Conservation (phyloP, 306 rosid species). For the Begonia peltatifolia region DNA sequence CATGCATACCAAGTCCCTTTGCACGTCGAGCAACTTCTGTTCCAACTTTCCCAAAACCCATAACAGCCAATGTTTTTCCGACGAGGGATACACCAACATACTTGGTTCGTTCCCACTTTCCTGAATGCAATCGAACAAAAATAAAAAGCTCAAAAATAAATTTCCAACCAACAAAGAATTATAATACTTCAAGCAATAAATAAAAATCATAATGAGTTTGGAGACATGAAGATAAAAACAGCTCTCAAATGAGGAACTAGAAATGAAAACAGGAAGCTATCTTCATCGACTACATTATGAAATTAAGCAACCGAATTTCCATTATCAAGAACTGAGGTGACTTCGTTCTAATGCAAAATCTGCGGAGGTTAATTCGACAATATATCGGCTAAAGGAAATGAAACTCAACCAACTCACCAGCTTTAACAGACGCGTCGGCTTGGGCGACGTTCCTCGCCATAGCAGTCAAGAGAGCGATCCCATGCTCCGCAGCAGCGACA, state of each 20-base stretch:
- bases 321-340: too few species aligned
- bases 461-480: slow-evolving; percentile 78
- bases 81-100: slow-evolving; percentile 96
- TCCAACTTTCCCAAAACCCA: slow-evolving; percentile 99
- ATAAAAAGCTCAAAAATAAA: neutral
- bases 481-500: slow-evolving; percentile 93
- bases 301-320: too few species aligned
- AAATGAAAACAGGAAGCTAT: too few species aligned
- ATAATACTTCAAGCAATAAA: too few species aligned
- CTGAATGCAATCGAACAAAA: slow-evolving; percentile 19
- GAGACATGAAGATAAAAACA: too few species aligned
- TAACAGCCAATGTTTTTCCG: slow-evolving; percentile 83
- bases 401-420: slow-evolving; percentile 36
- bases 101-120: slow-evolving; percentile 85
- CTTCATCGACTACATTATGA: too few species aligned
- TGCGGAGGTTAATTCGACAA: too few species aligned
- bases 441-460: slow-evolving; percentile 98
- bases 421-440: slow-evolving; percentile 88
- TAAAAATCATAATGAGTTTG: too few species aligned
- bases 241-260: too few species aligned
- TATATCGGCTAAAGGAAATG: neutral
- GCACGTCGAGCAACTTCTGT: slow-evolving; percentile 97
- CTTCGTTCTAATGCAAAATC: too few species aligned
- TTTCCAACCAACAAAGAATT: too few species aligned
- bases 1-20: slow-evolving; percentile 96